Percentiles rank a stretch among this genome's conserved stretches.
These are phyloP conservation scores for Mycosarcoma mackinlayi DNA, from an alignment of 1,284 basidiomycete species.

Conservation along the genomic window DNA sequence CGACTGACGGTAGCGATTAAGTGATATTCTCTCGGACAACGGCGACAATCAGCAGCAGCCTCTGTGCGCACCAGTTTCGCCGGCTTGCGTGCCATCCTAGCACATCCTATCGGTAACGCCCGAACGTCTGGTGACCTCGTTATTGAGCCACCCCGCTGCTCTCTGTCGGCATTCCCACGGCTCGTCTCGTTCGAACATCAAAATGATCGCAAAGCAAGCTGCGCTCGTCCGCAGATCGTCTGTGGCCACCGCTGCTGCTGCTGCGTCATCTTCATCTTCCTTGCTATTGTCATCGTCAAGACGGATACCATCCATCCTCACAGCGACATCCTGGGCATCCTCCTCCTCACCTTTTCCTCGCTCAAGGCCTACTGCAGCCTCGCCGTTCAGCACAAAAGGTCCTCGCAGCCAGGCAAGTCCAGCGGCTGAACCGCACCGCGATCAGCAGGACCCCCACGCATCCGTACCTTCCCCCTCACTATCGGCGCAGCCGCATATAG, in stretches of 20 bases:
- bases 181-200: background rate
- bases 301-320: conserved; percentile 14
- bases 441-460: conserved; percentile 26
- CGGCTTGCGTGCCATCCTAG: background rate
- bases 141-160: too few relatives aligned
- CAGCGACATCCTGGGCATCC: conserved; percentile 8
- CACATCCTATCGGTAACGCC: background rate
- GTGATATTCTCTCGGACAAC: background rate
- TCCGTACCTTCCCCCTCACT: conserved; percentile 20
- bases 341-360: background rate
- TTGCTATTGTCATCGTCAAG: conserved; percentile 7
- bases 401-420: conserved; percentile 38
- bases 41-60: background rate
- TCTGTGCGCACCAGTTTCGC: too few relatives aligned
- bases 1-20: background rate
- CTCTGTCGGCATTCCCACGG: background rate
- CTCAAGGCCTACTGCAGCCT: conserved; percentile 1
- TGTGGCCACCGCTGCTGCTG: conserved; percentile 18
- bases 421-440: conserved; percentile 30
- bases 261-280: conserved; percentile 3
- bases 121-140: too few relatives aligned
- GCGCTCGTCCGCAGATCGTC: conserved; percentile 26
- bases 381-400: conserved; percentile 29
- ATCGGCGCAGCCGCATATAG: conserved; percentile 6
- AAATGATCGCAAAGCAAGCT: conserved; percentile 39